Evolutionary conservation across 139 green algal genomes (phyloP).

Genomic region (Volvox reticuliferus): DNA sequence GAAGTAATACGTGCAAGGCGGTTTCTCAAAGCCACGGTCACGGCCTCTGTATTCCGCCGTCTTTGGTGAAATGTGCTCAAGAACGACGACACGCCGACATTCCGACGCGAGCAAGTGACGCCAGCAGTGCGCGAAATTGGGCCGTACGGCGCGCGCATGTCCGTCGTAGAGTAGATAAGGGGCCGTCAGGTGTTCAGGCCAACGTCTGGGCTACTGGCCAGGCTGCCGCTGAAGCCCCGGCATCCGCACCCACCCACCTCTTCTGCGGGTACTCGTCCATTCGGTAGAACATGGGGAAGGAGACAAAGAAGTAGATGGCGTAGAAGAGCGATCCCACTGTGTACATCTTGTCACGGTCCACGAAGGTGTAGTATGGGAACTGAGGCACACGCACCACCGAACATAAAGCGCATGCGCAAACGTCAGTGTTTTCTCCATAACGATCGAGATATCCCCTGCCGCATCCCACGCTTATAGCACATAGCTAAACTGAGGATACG

Average conservation of each 20-base stretch:
- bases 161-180: neutral
- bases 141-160: neutral
- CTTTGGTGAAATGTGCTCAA: neutral
- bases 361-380: constrained; percentile 97
- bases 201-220: neutral
- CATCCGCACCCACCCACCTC: neutral
- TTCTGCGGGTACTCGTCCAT: constrained; percentile 81
- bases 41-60: too few relatives aligned
- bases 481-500: too few relatives aligned
- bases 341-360: constrained; percentile 90
- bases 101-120: neutral
- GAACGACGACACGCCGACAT: neutral
- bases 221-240: too few relatives aligned
- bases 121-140: neutral
- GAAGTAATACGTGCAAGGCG: neutral
- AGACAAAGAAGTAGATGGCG: constrained; percentile 99
- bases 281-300: constrained; percentile 92
- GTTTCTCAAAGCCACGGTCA: too few relatives aligned
- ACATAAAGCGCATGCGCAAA: too few relatives aligned
- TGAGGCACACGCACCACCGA: constrained; percentile 43
- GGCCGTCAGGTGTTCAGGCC: neutral
- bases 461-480: too few relatives aligned
- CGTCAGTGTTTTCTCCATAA: too few relatives aligned
- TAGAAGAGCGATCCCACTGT: constrained; percentile 96
- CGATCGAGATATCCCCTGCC: too few relatives aligned